Percentiles rank a stretch among this genome's conserved stretches.
These are phyloP conservation scores for Camellia oleifera DNA, from an alignment of 179 eudicot genomes.

Conservation along the genomic window DNA sequence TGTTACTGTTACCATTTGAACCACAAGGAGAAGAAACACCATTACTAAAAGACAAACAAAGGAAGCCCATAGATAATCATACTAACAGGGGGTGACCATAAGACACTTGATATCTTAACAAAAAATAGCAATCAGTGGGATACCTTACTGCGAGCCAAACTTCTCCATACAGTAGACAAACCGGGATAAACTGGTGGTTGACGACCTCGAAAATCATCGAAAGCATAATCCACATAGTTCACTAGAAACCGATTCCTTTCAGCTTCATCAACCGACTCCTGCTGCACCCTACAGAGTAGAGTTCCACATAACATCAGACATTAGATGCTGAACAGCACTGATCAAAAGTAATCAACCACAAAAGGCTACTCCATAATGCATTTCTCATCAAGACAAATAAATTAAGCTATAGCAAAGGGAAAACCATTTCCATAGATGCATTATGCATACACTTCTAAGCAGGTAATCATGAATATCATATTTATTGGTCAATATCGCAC, in stretches of 20 bases:
- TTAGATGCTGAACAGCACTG: neutral
- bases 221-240: conserved; percentile 91
- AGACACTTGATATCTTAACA: neutral
- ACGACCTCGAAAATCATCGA: conserved; percentile 98
- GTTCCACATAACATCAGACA: neutral
- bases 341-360: conserved; percentile 4
- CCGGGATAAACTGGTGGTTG: conserved; percentile 99
- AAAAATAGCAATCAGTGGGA: neutral
- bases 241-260: conserved; percentile 93
- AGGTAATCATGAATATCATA: neutral
- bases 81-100: neutral
- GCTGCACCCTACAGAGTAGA: conserved; percentile 73
- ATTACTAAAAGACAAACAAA: neutral
- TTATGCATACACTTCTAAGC: neutral
- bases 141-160: conserved; percentile 99
- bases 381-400: too few species aligned
- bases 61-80: conserved; percentile 1
- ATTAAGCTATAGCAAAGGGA: too few species aligned
- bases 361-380: neutral
- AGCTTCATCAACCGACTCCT: conserved; percentile 98
- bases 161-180: conserved; percentile 98
- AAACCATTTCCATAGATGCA: neutral
- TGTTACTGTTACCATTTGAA: neutral
- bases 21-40: neutral
- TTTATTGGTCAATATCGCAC: neutral